phyloP scores from a whole-genome alignment of 768 basidiomycete genomes.

The Glaciozyma antarctica region DNA sequence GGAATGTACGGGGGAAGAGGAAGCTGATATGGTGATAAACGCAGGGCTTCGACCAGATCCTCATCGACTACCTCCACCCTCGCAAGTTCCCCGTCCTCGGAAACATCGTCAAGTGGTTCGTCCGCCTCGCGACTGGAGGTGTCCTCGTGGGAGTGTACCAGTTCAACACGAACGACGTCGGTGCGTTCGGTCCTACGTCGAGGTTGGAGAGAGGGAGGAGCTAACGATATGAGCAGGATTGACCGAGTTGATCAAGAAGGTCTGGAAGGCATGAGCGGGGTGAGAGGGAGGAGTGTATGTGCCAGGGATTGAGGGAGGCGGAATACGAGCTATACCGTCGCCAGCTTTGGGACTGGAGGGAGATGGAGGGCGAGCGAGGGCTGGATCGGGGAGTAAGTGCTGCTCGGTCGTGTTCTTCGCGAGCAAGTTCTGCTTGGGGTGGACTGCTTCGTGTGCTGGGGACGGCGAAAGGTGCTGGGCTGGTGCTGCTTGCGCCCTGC shows the following conservation, averaged over 20 bases:
- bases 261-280: conserved; percentile 63
- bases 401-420: too few species aligned
- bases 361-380: background rate
- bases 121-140: conserved; percentile 67
- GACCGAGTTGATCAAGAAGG: conserved; percentile 70
- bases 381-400: background rate
- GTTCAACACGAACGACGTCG: conserved; percentile 97
- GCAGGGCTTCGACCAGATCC: conserved; percentile 60
- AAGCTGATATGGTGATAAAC: background rate
- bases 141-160: conserved; percentile 86
- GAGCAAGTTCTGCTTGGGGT: too few species aligned
- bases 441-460: too few species aligned
- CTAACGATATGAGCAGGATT: conserved; percentile 48
- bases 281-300: background rate
- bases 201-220: too few species aligned
- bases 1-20: background rate
- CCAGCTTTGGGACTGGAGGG: background rate
- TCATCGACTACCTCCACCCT: conserved; percentile 83
- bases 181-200: conserved; percentile 46
- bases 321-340: background rate
- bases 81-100: conserved; percentile 88
- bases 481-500: too few species aligned
- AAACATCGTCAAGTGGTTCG: conserved; percentile 58
- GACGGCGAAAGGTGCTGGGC: too few species aligned
- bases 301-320: background rate